Evolutionary conservation across 2,329 filamentous ascomycete genomes (phyloP), one percentile per base, ranked within the genome.

Genomic region (Cercospora sp.): DNA sequence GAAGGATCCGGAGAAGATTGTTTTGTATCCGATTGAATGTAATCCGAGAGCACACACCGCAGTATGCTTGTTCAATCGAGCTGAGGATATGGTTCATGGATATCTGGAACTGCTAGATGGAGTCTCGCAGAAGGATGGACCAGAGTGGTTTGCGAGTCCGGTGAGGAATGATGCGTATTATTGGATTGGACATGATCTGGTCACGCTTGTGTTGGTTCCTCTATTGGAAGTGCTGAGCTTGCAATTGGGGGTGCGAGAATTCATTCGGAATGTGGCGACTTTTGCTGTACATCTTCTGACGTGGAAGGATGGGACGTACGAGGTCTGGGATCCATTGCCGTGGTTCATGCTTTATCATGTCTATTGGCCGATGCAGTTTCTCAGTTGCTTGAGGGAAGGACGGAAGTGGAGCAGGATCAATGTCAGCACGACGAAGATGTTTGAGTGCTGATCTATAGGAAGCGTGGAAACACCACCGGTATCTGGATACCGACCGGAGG

Each of bases 11-110:
- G 70, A 70, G 5, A 65, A 74, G 13, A 72, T 78, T 71, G 73
- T 81, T 12, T 76, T 91, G 1, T 89, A 87, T 70, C 88, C 89
- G 0, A 91, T 92, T 66, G 89, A 91, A 75, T 91, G 89, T 74
- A 92, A 91, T 66, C 90, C 90, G 0, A 82, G 90, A 13, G 87
- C 87, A 0, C 89, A 92, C 73, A 92, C 90, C 0, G 90, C 90
- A 0, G 85, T 89, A 0, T 82, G 87, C 1, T 79, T 91, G 0
- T 90, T 92, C 75, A 79, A 80, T 40, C 76, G 78, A 3, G 80
- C 80, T 3, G 74, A 77, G 1, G 80, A 83, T 26, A 79, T 89
- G 73, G 74, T 75, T 24, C 79, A 82, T 12, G 83, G 82, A 2
- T 91, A 90, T 70, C 77, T 90, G 13, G 81, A 80, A 0, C 76